Base-by-base conservation (phyloP, 2,329 filamentous ascomycete genomes). In the Didymella sp. region DNA sequence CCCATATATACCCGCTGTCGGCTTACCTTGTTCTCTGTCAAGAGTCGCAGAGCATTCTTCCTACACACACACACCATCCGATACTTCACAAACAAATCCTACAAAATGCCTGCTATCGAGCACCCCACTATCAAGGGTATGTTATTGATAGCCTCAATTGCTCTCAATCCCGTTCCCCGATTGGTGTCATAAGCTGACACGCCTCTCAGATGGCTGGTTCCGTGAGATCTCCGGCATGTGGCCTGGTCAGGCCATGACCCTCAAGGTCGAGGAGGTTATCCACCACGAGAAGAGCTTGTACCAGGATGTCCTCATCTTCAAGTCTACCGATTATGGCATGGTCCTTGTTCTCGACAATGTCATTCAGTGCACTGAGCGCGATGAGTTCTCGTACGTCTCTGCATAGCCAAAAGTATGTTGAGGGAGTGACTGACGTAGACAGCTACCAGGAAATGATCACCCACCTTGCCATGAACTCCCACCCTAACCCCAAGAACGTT, bases 401-500 rank as follows among this genome's bases (percentile, higher is more conserved):
- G 51, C 31, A 31, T 27, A 28, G 45, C 17, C 28, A 27, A 22
- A 4, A 19, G 15, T 44, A n/a, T 17, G 22, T 19, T 8, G 22
- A 25, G 42, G 46, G 37, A 46, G 6, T n/a, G 28, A 58, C 59
- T 73, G 50, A 74, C 55, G 9, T 47, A 33, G 43, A 47, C 63
- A 84, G 82, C 72, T 96, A 96, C 87, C 95, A 99, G 85, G 95
- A 99, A 87, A 99, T 99, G 95, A 99, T 99, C 81, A 93, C 94
- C 70, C 92, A 99, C 82, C 86, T 99, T 68, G 95, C 92, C 81
- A 92, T 99, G 89, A 95, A 96, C 87, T 92, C 94, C 51, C 95
- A 99, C 87, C 95, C 95, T 69, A 88, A 96, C 84, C 95, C 95
- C 76, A 95, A 98, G 87, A 96, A 93, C 81, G 95, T 99, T 51